Evolutionary conservation across 176 grass and related monocot genomes (phyloP), one percentile per base, ranked within the genome.

Genomic region (Juncus effusus): DNA sequence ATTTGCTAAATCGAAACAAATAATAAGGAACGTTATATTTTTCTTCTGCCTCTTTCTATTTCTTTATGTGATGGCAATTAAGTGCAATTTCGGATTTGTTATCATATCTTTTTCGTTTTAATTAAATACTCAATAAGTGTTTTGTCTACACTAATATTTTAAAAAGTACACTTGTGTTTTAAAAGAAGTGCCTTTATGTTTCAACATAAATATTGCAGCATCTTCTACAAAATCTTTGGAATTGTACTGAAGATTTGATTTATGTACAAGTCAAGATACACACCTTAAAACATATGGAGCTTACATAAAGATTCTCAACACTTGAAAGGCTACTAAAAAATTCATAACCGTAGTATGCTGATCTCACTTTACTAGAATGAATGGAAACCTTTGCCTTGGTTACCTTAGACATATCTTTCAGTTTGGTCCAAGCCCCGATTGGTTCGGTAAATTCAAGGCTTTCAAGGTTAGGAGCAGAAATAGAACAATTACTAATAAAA

Each of bases 391-490:
- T 4, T 56, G 54, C 54, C 3, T 56, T 3, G 3, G 6, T 40
- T 35, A 62, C 4, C 10, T 13, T 62, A 36, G 36, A 5, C 60
- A 62, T 62, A 39, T 62, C 4, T 5, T 62, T 62, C 3, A 62
- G 39, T 62, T 10, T 36, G 10, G n/a, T 9, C 2, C 60, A 2
- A 39, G 36, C 6, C 4, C 7, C 60, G 11, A 2, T 3, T 5
- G 11, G 4, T 36, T 36, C 36, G 0, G 39, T 11, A 13, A 62
- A 40, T 11, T 62, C 5, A 39, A 62, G 60, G 39, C 39, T 38
- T 62, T 62, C 60, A 39, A 62, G 7, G 5, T 39, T 5, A 38
- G 60, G 60, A 62, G 60, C 60, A n/a, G 14, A 39, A 12, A 62
- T 13, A 36, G 1, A 13, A 62, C 13, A 8, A n/a, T n/a, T n/a